Base-by-base conservation (phyloP, 306 rosid species). In the Calophaca sinica region DNA sequence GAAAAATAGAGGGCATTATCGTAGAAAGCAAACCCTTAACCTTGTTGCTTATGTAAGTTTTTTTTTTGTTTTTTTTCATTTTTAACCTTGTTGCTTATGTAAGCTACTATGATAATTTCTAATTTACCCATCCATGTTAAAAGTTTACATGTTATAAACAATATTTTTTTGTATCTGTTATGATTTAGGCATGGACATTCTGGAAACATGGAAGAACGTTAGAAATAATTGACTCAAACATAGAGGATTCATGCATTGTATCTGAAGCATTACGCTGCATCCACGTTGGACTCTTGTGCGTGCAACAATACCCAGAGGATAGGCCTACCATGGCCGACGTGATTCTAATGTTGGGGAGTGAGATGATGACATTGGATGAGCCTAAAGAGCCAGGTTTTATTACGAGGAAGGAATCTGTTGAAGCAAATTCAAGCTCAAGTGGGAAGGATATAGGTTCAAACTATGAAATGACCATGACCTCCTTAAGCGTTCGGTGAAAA, bases 321-420 rank as follows among this genome's bases (percentile, higher is more conserved):
- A 78, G 86, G 6, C 86, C 86, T 9, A 72, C 76, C 11, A 82
- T 77, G 77, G 2, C 87, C 2, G 57, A 80, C 0, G 79, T 89
- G 3, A 79, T 86, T 55, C 62, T 65, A 13, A 90, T 86, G 87
- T 13, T 89, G 33, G 77, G 80, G 8, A 75, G 88, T 52, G 79
- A 74, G 26, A 20, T 20, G 20, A 68, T 52, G 35, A 73, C 78
- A 31, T 60, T 87, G 77, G 73, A 51, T 8, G 79, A 80, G 46
- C 92, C 94, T 4, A 80, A 82, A 38, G 82, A 84, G 35, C 91
- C 83, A 45, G 87, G 88, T 35, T 89, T 83, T 52, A 68, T 74
- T 71, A 15, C n/a, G 0, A 44, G 14, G 28, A 49, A 32, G 15
- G 8, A 29, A 14, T 41, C 46, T 12, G 5, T 9, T 32, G 80